phyloP scores from a whole-genome alignment of 2,329 filamentous ascomycete species.

The Neofusicoccum kwambonambiense region DNA sequence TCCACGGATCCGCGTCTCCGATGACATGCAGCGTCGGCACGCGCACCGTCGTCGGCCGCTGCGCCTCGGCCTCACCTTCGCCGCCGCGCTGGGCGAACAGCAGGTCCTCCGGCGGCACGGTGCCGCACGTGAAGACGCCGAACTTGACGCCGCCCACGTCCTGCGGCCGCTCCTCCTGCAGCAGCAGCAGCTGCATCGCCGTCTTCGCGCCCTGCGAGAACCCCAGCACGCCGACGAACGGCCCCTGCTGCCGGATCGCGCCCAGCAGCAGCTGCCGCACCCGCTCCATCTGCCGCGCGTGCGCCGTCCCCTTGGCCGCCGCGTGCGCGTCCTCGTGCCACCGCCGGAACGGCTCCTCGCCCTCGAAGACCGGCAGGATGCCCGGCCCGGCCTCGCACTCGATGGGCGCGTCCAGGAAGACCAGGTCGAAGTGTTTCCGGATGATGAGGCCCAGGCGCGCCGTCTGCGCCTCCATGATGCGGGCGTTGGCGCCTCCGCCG shows the following conservation, averaged over 20 bases:
- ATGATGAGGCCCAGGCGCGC: conserved; percentile 39
- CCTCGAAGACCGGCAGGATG: conserved; percentile 63
- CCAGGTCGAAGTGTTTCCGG: conserved; percentile 62
- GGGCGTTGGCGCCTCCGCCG: conserved; percentile 35
- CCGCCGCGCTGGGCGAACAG: conserved; percentile 24
- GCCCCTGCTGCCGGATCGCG: conserved; percentile 31
- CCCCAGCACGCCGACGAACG: conserved; percentile 51
- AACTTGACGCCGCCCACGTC: conserved; percentile 18
- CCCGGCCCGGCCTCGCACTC: conserved; percentile 60
- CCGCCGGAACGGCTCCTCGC: conserved; percentile 63
- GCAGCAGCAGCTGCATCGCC: conserved; percentile 44
- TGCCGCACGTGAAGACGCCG: conserved; percentile 8
- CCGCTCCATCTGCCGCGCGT: conserved; percentile 44
- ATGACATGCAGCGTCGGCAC: conserved; percentile 34
- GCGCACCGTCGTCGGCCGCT: conserved; percentile 23
- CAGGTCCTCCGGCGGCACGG: conserved; percentile 24
- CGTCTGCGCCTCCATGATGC: conserved; percentile 34
- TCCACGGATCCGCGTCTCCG: conserved; percentile 35
- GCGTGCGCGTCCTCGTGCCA: conserved; percentile 59
- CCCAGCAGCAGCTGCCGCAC: conserved; percentile 28
- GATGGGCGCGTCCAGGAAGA: conserved; percentile 71
- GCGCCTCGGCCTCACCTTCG: conserved; percentile 15
- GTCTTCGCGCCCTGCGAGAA: conserved; percentile 54
- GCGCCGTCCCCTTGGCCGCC: conserved; percentile 46
- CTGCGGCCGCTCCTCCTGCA: conserved; percentile 23